Percentiles rank a stretch among this genome's conserved stretches.
phyloP scores from a whole-genome alignment of 2,329 filamentous ascomycete genomes.

The Ophiostoma angusticollis region DNA sequence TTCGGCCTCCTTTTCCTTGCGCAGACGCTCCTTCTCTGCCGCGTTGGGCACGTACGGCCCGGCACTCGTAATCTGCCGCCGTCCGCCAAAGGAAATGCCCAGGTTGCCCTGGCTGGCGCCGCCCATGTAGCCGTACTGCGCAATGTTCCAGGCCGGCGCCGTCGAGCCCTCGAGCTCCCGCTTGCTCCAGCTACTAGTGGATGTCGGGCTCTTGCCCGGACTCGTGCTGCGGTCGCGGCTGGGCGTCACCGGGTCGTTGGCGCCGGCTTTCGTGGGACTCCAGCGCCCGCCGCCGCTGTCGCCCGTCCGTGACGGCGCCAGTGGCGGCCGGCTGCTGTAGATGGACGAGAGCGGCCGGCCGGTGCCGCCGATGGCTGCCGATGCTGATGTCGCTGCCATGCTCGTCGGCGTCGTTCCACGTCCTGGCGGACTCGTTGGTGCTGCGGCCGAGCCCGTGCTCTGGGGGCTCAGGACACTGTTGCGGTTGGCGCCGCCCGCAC shows the following conservation, averaged over 20 bases:
- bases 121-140: constrained; percentile 97
- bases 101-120: constrained; percentile 93
- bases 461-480: constrained; percentile 51
- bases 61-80: constrained; percentile 82
- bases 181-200: constrained; percentile 83
- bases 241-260: constrained; percentile 40
- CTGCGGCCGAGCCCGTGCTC: constrained; percentile 39
- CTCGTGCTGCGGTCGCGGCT: constrained; percentile 43
- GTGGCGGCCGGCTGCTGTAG: constrained; percentile 28
- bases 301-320: constrained; percentile 38
- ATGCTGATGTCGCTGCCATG: constrained; percentile 44
- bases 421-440: not conserved
- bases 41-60: constrained; percentile 66
- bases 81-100: constrained; percentile 80
- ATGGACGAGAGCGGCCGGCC: constrained; percentile 27
- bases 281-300: constrained; percentile 39
- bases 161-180: constrained; percentile 69
- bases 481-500: constrained; percentile 30
- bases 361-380: constrained; percentile 18
- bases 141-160: constrained; percentile 91
- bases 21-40: constrained; percentile 67
- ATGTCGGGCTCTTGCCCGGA: constrained; percentile 40
- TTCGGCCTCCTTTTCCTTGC: constrained; percentile 43
- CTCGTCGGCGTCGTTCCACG: constrained; percentile 1
- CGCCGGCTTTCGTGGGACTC: constrained; percentile 42